Evolutionary conservation across 2,329 filamentous ascomycete genomes (phyloP), one percentile per base, ranked within the genome.

Genomic region (Volutella citrinella): DNA sequence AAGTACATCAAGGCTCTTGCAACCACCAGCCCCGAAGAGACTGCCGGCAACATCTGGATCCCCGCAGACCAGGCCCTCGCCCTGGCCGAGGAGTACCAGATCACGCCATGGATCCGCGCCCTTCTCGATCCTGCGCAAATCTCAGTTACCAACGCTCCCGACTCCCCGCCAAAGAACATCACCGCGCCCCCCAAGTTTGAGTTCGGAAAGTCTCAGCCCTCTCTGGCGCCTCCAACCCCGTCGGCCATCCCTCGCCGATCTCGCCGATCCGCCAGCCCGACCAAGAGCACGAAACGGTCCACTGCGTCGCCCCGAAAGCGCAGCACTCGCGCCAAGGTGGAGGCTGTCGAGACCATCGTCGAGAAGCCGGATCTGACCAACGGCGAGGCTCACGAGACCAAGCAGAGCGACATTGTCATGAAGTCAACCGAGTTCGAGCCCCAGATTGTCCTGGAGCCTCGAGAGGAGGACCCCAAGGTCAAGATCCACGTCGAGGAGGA

Each of bases 1-100:
- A 80, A 76, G 53, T 90, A 88, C 64, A 82, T 98, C 65, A 96
- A 95, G 69, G 78, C 76, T 7, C 80, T 93, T 18, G 65, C 78
- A 20, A 84, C 84, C 19, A 94, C 90, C 9, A 95, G 89, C 51
- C 74, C 75, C 36, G 90, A 97, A 57, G 93, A 97, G 70, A 89
- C 93, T 19, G 93, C 93, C 17, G 93, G 93, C 27, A 98, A 96
- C 61, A 80, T 98, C 32, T 98, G 93, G 93, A 90, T 97, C 31
- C 80, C 88, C 28, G 89, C 91, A 6, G 74, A 83, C 46, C 66
- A 79, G 78, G 93, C 93, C 21, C 75, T 98, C 27, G 68, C 77
- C 38, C 75, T 98, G 10, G 87, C 91, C 32, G 80, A 86, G 27
- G 90, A 97, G 63, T 98, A 97, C 61, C 74, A 78, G 36, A 89